phyloP scores from a whole-genome alignment of 805 yeast species.

The Saccharomycodes ludwigii region DNA sequence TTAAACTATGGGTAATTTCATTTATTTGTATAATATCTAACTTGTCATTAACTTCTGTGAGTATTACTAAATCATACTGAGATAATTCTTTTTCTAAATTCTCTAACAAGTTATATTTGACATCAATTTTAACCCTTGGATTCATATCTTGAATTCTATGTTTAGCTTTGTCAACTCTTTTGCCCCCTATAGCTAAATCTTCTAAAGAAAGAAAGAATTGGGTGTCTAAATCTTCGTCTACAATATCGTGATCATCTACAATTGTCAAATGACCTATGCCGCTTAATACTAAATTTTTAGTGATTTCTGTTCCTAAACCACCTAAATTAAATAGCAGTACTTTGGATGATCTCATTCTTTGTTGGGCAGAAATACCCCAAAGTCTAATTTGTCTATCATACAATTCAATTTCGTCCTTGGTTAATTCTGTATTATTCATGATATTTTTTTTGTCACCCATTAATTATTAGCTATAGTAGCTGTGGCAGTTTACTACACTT shows the following conservation, averaged over 20 bases:
- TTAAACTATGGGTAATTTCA: slow-evolving; percentile 37
- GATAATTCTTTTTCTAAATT: slow-evolving; percentile 32
- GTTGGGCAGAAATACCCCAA: slow-evolving; percentile 94
- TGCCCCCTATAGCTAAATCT: slow-evolving; percentile 23
- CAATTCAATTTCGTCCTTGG: slow-evolving; percentile 71
- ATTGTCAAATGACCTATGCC: slow-evolving; percentile 77
- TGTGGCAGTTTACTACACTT: not conserved
- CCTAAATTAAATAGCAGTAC: slow-evolving; percentile 62
- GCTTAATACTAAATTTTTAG: slow-evolving; percentile 76
- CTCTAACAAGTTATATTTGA: not conserved
- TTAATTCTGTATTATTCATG: too few species aligned
- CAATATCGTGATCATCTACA: slow-evolving; percentile 42
- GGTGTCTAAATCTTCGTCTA: slow-evolving; percentile 51
- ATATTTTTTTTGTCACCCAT: slow-evolving; percentile 1
- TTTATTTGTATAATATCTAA: slow-evolving; percentile 38
- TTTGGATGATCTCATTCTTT: slow-evolving; percentile 55
- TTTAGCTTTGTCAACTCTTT: slow-evolving; percentile 42
- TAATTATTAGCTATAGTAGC: too few species aligned
- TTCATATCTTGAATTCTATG: slow-evolving; percentile 60
- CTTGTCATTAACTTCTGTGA: slow-evolving; percentile 43
- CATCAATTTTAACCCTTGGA: slow-evolving; percentile 51
- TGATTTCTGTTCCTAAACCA: slow-evolving; percentile 69
- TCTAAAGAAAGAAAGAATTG: slow-evolving; percentile 58
- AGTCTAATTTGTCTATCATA: slow-evolving; percentile 90
- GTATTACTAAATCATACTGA: slow-evolving; percentile 59